phyloP scores from a whole-genome alignment of 352 stramenopile genomes.

The Plasmopara muralis region DNA sequence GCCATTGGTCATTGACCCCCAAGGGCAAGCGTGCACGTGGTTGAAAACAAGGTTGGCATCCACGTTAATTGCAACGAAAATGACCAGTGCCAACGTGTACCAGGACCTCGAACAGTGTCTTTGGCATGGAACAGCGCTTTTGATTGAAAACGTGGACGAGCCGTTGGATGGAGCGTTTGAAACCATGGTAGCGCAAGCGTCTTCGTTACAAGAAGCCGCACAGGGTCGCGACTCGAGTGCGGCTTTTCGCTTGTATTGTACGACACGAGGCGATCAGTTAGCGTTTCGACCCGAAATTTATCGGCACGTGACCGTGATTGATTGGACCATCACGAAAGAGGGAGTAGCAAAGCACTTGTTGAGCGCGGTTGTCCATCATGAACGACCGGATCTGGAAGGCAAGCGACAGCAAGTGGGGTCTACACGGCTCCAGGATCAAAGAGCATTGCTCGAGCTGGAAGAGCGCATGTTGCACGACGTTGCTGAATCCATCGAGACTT shows the following conservation, averaged over 20 bases:
- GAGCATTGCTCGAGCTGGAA: slow-evolving; percentile 90
- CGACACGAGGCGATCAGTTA: slow-evolving; percentile 56
- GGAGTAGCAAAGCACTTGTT: slow-evolving; percentile 91
- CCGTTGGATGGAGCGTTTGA: slow-evolving; percentile 88
- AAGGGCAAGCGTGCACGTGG: slow-evolving; percentile 92
- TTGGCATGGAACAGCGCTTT: slow-evolving; percentile 81
- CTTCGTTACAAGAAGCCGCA: slow-evolving; percentile 82
- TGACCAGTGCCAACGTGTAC: slow-evolving; percentile 89
- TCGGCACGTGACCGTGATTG: slow-evolving; percentile 96
- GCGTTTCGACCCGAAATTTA: slow-evolving; percentile 84
- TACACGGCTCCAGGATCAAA: slow-evolving; percentile 90
- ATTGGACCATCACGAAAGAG: slow-evolving; percentile 94
- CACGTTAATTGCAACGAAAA: slow-evolving; percentile 80
- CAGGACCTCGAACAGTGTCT: slow-evolving; percentile 89
- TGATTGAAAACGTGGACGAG: slow-evolving; percentile 93
- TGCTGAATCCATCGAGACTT: slow-evolving; percentile 88
- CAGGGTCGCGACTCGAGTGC: slow-evolving; percentile 91
- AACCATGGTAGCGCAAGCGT: slow-evolving; percentile 38
- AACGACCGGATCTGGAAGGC: slow-evolving; percentile 90
- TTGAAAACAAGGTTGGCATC: slow-evolving; percentile 85
- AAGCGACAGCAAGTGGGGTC: slow-evolving; percentile 91
- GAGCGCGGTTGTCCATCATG: slow-evolving; percentile 87
- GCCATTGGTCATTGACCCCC: slow-evolving; percentile 93
- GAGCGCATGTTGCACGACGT: slow-evolving; percentile 89
- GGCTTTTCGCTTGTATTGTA: slow-evolving; percentile 89